These are phyloP conservation scores for Mycena capillaripes DNA, from an alignment of 768 basidiomycete genomes.

Conservation along the genomic window DNA sequence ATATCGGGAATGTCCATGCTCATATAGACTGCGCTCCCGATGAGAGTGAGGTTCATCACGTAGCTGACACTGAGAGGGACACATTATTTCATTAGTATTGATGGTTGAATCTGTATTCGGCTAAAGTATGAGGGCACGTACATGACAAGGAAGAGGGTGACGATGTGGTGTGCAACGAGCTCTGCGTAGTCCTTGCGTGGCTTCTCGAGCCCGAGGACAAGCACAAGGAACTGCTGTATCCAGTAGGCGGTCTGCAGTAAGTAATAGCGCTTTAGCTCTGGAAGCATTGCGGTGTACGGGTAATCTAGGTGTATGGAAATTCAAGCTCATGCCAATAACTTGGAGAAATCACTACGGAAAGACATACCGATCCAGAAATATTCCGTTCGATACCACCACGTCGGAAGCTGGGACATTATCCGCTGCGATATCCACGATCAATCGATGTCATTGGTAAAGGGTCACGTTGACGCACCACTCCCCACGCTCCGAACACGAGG, in stretches of 20 bases:
- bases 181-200: constrained; percentile 93
- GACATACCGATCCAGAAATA: constrained; percentile 85
- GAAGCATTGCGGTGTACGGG: constrained; percentile 89
- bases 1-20: constrained; percentile 98
- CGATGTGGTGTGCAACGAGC: constrained; percentile 90
- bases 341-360: neutral
- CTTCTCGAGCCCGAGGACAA: constrained; percentile 89
- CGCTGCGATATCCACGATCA: constrained; percentile 56
- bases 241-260: constrained; percentile 94
- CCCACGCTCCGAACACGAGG: constrained; percentile 74
- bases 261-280: constrained; percentile 91
- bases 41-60: constrained; percentile 80
- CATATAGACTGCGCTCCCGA: constrained; percentile 92
- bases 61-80: constrained; percentile 80
- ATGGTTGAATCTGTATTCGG: neutral
- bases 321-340: neutral
- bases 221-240: constrained; percentile 93
- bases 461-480: constrained; percentile 44
- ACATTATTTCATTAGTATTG: neutral
- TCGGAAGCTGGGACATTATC: constrained; percentile 86
- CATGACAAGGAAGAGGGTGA: constrained; percentile 95
- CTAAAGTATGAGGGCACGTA: constrained; percentile 50
- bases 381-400: constrained; percentile 88
- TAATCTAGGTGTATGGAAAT: constrained; percentile 66
- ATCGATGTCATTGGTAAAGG: neutral